phyloP scores from a whole-genome alignment of 176 grass and related monocot species.

The Areca catechu region DNA sequence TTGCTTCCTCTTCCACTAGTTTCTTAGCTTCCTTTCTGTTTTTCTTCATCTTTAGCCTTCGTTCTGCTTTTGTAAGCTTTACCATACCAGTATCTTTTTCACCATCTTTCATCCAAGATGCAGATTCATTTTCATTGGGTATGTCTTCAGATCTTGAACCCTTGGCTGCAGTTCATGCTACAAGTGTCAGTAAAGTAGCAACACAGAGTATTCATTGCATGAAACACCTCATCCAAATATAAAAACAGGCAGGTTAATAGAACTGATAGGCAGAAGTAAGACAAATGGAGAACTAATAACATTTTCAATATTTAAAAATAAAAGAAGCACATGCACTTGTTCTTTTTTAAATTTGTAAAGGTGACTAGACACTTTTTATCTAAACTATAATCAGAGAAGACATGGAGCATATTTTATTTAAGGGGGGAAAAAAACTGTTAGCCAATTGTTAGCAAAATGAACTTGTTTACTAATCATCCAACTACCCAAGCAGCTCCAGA shows the following conservation, averaged over 20 bases:
- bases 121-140: conserved; percentile 16
- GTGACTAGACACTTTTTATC: no score
- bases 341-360: no score
- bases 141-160: conserved; percentile 36
- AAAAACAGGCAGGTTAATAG: not conserved
- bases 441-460: no score
- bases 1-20: conserved; percentile 29
- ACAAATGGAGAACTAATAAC: no score
- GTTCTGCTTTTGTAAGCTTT: conserved; percentile 48
- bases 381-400: no score
- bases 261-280: no score
- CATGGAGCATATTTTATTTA: no score
- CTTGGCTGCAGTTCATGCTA: conserved; percentile 33
- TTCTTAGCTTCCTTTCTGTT: conserved; percentile 53
- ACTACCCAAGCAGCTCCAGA: no score
- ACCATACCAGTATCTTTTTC: conserved; percentile 19
- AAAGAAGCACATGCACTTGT: no score
- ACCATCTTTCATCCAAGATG: conserved; percentile 21
- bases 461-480: no score
- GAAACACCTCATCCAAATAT: not conserved
- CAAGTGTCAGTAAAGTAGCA: not conserved
- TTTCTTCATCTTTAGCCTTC: conserved; percentile 36
- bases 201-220: not conserved
- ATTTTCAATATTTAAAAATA: no score
- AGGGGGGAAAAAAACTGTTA: no score